Evolutionary conservation across 768 basidiomycete species (phyloP), one percentile per base, ranked within the genome.

Genomic region (Trichaptum fuscoviolaceum): DNA sequence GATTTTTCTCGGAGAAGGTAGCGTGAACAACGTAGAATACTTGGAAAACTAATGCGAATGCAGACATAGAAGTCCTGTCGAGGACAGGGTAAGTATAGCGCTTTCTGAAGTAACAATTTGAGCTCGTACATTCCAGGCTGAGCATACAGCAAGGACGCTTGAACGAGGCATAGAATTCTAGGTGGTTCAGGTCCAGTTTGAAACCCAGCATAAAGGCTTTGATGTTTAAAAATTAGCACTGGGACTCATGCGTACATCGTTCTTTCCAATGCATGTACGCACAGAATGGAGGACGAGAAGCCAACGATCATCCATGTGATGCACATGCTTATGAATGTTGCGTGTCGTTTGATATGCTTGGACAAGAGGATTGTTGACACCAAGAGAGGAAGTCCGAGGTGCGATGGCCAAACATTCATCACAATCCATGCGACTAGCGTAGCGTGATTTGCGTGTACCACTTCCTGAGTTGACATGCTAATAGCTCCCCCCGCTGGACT

Each of bases 361-460:
- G 80, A 81, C 65, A 78, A 74, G 4, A 78, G 57, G 6, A 81
- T 79, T 35, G 80, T 73, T 5, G 73, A 73, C 7, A 85, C 71
- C 7, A 84, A 71, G 23, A 84, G 24, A 23, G 82, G 83, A 25
- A 85, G 78, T 6, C 82, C 82, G 64, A 83, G 73, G 69, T 84
- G 82, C 15, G 83, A 82, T 1, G 84, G 78, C 81, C 80, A 83
- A 69, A 82, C 77, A 67, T 84, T 83, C 66, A 85, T 70, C 24
- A 82, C 74, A 69, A 84, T 74, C 67, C 80, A 83, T 15, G 72
- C 72, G 5, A 81, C 68, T 24, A 83, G 73, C 65, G 82, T 75
- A 25, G 72, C 67, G 69, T 80, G 77, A 5, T 78, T 82, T 30
- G 79, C 82, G 63, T 76, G 77, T 59, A 84, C 75, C 59, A 61